A percentile compares a stretch with the other conserved stretches of the same genome.
These are phyloP conservation scores for Claviceps africana DNA, from an alignment of 2,329 filamentous ascomycete species.

Conservation along the genomic window DNA sequence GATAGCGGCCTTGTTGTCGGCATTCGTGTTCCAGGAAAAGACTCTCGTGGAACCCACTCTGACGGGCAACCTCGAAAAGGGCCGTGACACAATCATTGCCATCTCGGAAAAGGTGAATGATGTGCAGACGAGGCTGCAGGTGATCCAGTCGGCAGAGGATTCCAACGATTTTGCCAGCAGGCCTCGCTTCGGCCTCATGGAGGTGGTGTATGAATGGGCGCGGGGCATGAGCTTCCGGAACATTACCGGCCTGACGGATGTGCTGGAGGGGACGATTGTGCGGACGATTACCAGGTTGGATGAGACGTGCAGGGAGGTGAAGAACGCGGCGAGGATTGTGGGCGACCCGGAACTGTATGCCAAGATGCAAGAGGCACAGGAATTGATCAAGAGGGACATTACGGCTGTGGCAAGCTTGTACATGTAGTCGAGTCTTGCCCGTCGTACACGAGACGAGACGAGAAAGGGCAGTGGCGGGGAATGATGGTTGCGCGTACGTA, in stretches of 20 bases:
- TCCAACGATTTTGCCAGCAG: slow-evolving; percentile 81
- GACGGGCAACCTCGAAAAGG: slow-evolving; percentile 67
- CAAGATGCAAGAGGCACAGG: slow-evolving; percentile 96
- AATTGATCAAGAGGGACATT: slow-evolving; percentile 94
- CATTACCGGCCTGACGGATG: slow-evolving; percentile 89
- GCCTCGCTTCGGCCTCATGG: slow-evolving; percentile 83
- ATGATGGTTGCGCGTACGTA: background rate
- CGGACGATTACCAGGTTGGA: slow-evolving; percentile 85
- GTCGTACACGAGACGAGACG: too few relatives aligned
- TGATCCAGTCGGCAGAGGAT: slow-evolving; percentile 80
- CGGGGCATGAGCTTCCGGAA: slow-evolving; percentile 96
- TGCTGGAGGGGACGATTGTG: slow-evolving; percentile 94
- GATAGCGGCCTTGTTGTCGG: slow-evolving; percentile 83
- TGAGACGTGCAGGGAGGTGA: slow-evolving; percentile 93
- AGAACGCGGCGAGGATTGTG: slow-evolving; percentile 90
- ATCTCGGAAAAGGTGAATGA: slow-evolving; percentile 89
- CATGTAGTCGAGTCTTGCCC: slow-evolving; percentile 47
- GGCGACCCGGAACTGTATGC: slow-evolving; percentile 84
- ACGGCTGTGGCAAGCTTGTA: slow-evolving; percentile 81
- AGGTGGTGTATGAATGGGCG: slow-evolving; percentile 98
- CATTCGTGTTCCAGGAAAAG: slow-evolving; percentile 97
- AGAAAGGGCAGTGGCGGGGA: too few relatives aligned
- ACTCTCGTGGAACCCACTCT: slow-evolving; percentile 69
- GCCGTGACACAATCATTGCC: slow-evolving; percentile 71
- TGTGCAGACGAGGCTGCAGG: slow-evolving; percentile 79